These are phyloP conservation scores for Cystofilobasidium ferigula DNA, from an alignment of 768 basidiomycete genomes.

Conservation along the genomic window DNA sequence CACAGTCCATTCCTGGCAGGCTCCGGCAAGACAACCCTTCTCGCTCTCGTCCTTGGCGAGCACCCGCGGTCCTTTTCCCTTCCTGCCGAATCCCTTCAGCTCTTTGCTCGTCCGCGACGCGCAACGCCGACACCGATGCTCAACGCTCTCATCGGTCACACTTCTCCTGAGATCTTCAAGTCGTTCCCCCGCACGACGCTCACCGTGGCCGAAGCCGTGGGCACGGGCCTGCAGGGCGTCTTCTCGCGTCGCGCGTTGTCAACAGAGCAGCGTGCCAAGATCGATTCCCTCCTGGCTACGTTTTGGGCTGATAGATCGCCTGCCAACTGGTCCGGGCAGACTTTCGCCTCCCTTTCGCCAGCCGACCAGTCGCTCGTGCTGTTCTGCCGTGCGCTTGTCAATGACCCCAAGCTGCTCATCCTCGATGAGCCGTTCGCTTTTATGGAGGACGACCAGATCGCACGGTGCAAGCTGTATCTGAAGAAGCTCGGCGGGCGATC, in stretches of 20 bases:
- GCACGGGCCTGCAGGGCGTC: constrained; percentile 78
- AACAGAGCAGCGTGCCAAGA: constrained; percentile 42
- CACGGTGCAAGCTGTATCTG: constrained; percentile 54
- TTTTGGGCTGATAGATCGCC: constrained; percentile 46
- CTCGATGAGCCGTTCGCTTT: constrained; percentile 90
- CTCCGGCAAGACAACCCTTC: constrained; percentile 87
- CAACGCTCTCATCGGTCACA: constrained; percentile 42
- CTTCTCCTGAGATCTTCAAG: constrained; percentile 80
- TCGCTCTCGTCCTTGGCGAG: constrained; percentile 81
- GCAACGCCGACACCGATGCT: constrained; percentile 52
- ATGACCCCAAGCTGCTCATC: constrained; percentile 59
- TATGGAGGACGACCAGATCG: constrained; percentile 72
- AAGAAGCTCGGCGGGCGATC: constrained; percentile 35
- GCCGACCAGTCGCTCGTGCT: constrained; percentile 72
- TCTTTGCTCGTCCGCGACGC: constrained; percentile 56
- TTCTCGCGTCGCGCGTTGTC: constrained; percentile 50
- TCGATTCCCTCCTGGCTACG: constrained; percentile 52
- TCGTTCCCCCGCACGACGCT: constrained; percentile 60
- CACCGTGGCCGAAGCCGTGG: constrained; percentile 66
- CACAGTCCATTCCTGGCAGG: constrained; percentile 44
- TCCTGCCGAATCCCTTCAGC: constrained; percentile 44
- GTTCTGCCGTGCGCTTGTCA: constrained; percentile 74
- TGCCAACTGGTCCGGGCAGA: neutral
- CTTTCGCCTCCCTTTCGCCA: constrained; percentile 56
- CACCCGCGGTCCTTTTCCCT: constrained; percentile 87